These are phyloP conservation scores for Kodamaea fukazawae DNA, from an alignment of 805 yeast species.

Conservation along the genomic window DNA sequence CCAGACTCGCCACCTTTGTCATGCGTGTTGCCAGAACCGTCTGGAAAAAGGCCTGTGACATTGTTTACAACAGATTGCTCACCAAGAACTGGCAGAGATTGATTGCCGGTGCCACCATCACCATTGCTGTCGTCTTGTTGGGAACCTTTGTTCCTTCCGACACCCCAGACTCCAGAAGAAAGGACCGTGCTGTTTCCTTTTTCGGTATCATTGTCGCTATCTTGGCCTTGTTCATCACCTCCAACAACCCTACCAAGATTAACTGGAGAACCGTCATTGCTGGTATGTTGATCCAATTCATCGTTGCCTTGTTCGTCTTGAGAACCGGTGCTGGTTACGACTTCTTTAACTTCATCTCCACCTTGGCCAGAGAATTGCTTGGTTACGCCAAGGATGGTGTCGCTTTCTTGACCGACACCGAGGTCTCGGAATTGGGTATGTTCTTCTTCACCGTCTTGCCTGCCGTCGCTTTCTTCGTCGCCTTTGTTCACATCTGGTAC, in stretches of 20 bases:
- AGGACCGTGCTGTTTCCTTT: conserved; percentile 57
- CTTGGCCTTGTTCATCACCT: conserved; percentile 42
- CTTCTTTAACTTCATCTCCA: conserved; percentile 58
- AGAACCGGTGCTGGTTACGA: conserved; percentile 60
- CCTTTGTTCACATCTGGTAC: conserved; percentile 58
- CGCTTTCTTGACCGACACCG: conserved; percentile 50
- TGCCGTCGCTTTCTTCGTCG: conserved; percentile 62
- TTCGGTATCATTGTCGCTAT: conserved; percentile 52
- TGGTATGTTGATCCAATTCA: conserved; percentile 58
- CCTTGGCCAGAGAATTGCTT: conserved; percentile 54
- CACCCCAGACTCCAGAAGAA: conserved; percentile 43
- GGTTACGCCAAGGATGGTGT: conserved; percentile 60
- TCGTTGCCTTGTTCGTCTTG: conserved; percentile 58
- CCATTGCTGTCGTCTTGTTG: conserved; percentile 47
- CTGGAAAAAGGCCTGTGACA: conserved; percentile 29
- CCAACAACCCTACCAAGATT: conserved; percentile 43
- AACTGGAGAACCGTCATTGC: conserved; percentile 60
- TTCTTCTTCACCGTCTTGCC: conserved; percentile 60
- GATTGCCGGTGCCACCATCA: conserved; percentile 43
- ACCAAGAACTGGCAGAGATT: conserved; percentile 42
- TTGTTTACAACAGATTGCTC: conserved; percentile 37
- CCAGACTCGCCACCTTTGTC: conserved; percentile 23
- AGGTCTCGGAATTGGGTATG: conserved; percentile 39
- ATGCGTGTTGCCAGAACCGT: conserved; percentile 13
- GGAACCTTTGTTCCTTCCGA: conserved; percentile 55